Evolutionary conservation across 78 protist genomes (phyloP).

Genomic region (Tieghemostelium lacteum): DNA sequence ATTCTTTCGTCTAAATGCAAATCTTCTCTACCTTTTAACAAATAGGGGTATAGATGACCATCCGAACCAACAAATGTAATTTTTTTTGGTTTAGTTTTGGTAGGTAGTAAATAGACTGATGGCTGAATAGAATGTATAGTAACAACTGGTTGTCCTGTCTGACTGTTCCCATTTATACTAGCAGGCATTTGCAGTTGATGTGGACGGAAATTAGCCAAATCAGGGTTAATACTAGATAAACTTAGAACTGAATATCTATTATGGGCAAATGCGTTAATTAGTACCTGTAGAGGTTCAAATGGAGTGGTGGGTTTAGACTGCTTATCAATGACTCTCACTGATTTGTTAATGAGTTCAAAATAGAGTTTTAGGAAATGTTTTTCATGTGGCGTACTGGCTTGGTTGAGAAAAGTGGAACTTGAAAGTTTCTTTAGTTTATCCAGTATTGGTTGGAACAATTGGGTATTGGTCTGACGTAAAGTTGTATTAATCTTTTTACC

Average conservation of each 20-base stretch:
- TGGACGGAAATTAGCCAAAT: conserved; percentile 12
- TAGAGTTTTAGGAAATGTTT: conserved; percentile 42
- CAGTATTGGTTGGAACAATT: conserved; percentile 11
- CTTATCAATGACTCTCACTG: conserved; percentile 18
- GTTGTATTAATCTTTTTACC: not conserved
- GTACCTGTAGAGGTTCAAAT: conserved; percentile 30
- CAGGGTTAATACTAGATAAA: conserved; percentile 29
- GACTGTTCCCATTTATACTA: not conserved
- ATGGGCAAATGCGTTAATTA: conserved; percentile 19
- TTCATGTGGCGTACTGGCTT: conserved; percentile 60
- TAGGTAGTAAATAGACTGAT: conserved; percentile 73
- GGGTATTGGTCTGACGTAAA: conserved; percentile 1
- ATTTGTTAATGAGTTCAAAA: conserved; percentile 39
- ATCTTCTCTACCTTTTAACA: conserved; percentile 94
- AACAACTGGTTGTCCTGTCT: not conserved
- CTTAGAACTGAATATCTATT: conserved; percentile 4
- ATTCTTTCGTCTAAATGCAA: conserved; percentile 93
- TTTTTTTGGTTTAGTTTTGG: conserved; percentile 94
- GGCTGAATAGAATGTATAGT: conserved; percentile 49
- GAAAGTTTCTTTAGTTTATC: conserved; percentile 9
- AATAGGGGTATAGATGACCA: conserved; percentile 80
- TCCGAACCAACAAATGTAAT: conserved; percentile 84
- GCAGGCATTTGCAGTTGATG: conserved; percentile 62
- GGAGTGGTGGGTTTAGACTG: conserved; percentile 40
- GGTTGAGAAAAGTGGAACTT: conserved; percentile 12